Evolutionary conservation across 2,329 filamentous ascomycete species (phyloP).

Genomic region (Sporothrix dimorphospora): DNA sequence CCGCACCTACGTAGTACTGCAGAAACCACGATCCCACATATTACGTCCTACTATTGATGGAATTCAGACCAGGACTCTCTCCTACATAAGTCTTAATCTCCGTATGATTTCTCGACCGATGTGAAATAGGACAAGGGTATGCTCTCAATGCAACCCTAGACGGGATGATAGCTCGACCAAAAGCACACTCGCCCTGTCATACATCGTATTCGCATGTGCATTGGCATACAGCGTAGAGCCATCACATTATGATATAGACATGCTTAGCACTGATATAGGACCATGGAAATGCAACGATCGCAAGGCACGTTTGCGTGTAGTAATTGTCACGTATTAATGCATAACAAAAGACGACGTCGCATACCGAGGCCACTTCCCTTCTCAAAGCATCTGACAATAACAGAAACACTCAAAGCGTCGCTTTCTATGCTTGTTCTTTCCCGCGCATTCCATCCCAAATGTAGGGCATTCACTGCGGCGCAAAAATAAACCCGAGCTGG

Average conservation of each 20-base stretch:
- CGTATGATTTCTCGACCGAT: not conserved
- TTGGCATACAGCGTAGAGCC: not conserved
- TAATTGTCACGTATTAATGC: not conserved
- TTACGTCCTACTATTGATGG: not conserved
- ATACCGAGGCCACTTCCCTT: not conserved
- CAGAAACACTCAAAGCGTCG: not conserved
- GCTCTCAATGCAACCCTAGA: not conserved
- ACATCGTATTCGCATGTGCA: not conserved
- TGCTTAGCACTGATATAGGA: not conserved
- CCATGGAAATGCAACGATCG: not conserved
- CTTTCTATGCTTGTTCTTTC: no score
- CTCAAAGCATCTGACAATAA: not conserved
- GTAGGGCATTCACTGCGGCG: constrained; percentile 41
- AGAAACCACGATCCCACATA: no score
- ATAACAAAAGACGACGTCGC: not conserved
- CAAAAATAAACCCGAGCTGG: constrained; percentile 55
- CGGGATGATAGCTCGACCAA: not conserved
- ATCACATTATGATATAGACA: not conserved
- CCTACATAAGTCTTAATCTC: not conserved
- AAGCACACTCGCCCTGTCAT: not conserved
- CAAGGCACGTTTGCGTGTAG: not conserved
- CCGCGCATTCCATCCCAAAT: no score
- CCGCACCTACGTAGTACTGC: no score
- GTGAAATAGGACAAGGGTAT: not conserved
- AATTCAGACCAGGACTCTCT: not conserved